These are phyloP conservation scores for Vitis rotundifolia DNA, from an alignment of 164 flowering plant species.

Conservation along the genomic window DNA sequence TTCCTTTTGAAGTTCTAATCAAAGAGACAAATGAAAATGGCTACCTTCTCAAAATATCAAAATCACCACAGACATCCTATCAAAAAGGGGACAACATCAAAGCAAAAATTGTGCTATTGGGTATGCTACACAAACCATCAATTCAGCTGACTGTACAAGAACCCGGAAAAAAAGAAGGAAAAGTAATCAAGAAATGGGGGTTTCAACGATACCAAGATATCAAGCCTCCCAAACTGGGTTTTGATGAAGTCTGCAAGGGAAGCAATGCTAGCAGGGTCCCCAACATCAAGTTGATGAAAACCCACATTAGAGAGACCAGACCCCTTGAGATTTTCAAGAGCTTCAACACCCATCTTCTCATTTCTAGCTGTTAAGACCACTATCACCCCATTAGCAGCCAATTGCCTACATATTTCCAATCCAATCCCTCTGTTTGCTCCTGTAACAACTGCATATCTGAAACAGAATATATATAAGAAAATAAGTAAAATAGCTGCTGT, in stretches of 20 bases:
- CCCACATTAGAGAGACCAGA: conserved; percentile 28
- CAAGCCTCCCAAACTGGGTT: conserved; percentile 44
- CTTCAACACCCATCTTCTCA: conserved; percentile 43
- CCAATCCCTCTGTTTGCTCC: conserved; percentile 45
- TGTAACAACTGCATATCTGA: conserved; percentile 32
- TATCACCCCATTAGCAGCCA: conserved; percentile 28
- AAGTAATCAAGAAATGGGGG: too few relatives aligned
- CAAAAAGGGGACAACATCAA: too few relatives aligned
- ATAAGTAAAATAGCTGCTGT: too few relatives aligned
- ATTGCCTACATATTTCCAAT: conserved; percentile 29
- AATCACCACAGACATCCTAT: too few relatives aligned
- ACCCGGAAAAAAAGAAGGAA: too few relatives aligned
- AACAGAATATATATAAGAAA: neutral
- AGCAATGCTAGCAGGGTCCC: conserved; percentile 24
- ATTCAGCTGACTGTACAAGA: conserved; percentile 2
- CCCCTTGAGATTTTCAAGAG: conserved; percentile 27
- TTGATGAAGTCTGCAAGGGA: conserved; percentile 36
- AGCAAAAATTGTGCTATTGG: too few relatives aligned
- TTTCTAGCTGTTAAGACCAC: conserved; percentile 42
- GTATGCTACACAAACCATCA: too few relatives aligned
- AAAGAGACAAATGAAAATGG: too few relatives aligned
- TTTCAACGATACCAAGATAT: conserved; percentile 34
- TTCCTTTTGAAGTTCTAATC: too few relatives aligned
- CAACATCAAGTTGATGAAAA: conserved; percentile 52
- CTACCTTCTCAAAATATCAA: too few relatives aligned